These are phyloP conservation scores for Darksidea phi DNA, from an alignment of 495 filamentous ascomycete species.

Conservation along the genomic window DNA sequence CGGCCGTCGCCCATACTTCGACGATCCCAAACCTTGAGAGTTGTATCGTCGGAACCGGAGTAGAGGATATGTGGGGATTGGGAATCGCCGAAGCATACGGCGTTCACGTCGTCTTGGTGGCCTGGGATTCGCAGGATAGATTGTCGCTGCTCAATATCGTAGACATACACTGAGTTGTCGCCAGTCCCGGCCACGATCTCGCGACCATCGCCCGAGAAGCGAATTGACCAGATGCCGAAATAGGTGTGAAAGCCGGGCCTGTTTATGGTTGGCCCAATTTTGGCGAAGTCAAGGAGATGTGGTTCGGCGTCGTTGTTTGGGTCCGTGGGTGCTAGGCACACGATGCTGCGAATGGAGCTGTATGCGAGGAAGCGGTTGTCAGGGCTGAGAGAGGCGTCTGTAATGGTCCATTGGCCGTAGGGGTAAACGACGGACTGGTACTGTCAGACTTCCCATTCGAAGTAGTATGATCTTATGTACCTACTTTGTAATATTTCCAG, in stretches of 20 bases:
- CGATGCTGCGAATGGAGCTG: constrained; percentile 75
- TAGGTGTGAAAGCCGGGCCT: constrained; percentile 40
- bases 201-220: constrained; percentile 89
- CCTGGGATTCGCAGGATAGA: constrained; percentile 72
- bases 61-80: constrained; percentile 92
- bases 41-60: constrained; percentile 92
- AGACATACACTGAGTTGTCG: constrained; percentile 78
- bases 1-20: constrained; percentile 83
- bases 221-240: constrained; percentile 75
- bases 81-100: constrained; percentile 90
- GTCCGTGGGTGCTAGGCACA: constrained; percentile 84
- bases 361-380: constrained; percentile 91
- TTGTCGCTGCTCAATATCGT: constrained; percentile 78
- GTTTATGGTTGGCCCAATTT: constrained; percentile 45
- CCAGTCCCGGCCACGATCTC: constrained; percentile 88
- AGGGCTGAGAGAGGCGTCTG: constrained; percentile 86
- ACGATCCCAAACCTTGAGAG: constrained; percentile 95
- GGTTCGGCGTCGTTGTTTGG: constrained; percentile 77
- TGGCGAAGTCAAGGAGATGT: constrained; percentile 69
- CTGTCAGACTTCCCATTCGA: background rate
- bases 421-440: constrained; percentile 72
- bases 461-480: background rate
- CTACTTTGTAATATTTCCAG: constrained; percentile 86
- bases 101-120: constrained; percentile 89
- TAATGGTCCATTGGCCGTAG: constrained; percentile 90